phyloP scores from a whole-genome alignment of 306 rosid genomes.

The Acacia melanoxylon region DNA sequence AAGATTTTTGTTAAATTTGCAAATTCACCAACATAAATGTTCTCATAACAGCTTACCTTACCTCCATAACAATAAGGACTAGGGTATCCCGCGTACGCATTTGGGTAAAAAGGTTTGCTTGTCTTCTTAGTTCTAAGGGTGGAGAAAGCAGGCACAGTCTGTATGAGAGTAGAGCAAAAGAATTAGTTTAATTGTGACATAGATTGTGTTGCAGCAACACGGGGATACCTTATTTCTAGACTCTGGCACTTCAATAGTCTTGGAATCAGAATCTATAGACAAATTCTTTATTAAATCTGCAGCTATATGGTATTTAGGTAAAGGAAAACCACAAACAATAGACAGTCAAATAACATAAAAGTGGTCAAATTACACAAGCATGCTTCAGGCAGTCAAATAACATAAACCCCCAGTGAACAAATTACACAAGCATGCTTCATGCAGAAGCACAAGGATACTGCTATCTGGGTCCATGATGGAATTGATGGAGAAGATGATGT shows the following conservation, averaged over 20 bases:
- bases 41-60: slow-evolving; percentile 45
- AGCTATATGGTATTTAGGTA: slow-evolving; percentile 19
- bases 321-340: background rate
- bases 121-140: slow-evolving; percentile 24
- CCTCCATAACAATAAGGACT: slow-evolving; percentile 56
- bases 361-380: too few species aligned
- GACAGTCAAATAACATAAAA: background rate
- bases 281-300: slow-evolving; percentile 50
- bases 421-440: background rate
- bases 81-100: slow-evolving; percentile 35
- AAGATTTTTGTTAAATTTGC: background rate
- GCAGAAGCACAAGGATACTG: slow-evolving; percentile 35
- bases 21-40: background rate
- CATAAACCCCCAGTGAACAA: slow-evolving; percentile 1
- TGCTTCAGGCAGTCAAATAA: background rate
- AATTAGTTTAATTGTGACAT: background rate
- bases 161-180: background rate
- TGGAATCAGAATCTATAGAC: slow-evolving; percentile 43
- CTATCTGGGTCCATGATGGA: slow-evolving; percentile 41
- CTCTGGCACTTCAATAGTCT: slow-evolving; percentile 31
- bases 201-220: too few species aligned
- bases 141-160: background rate
- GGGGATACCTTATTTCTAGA: slow-evolving; percentile 37
- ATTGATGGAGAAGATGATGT: background rate
- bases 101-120: slow-evolving; percentile 48